These are phyloP conservation scores for Fusarium praegraminearum DNA, from an alignment of 2,329 filamentous ascomycete genomes.

Conservation along the genomic window DNA sequence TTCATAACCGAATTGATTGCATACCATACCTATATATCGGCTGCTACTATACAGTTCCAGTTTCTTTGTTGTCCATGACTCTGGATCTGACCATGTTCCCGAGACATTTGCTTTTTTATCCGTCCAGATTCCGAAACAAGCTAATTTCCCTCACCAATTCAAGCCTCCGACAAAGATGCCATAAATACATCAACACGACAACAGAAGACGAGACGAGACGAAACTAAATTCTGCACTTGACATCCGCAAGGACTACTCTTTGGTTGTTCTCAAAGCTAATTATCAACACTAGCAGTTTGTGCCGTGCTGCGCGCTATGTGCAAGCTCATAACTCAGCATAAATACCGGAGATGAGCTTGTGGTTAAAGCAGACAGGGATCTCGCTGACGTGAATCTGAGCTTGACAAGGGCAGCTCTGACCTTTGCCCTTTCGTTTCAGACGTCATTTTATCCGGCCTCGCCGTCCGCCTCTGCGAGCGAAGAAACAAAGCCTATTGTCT, in stretches of 20 bases:
- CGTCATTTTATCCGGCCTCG: slow-evolving; percentile 46
- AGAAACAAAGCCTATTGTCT: slow-evolving; percentile 19
- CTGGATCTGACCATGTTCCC: slow-evolving; percentile 8
- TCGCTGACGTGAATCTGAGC: slow-evolving; percentile 48
- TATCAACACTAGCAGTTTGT: background rate
- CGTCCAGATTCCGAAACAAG: slow-evolving; percentile 41
- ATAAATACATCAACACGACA: slow-evolving; percentile 14
- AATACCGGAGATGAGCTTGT: slow-evolving; percentile 48
- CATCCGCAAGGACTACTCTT: slow-evolving; percentile 1
- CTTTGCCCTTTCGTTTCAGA: slow-evolving; percentile 42
- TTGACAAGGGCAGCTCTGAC: slow-evolving; percentile 39
- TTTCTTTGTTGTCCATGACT: background rate
- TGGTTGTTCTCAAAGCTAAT: background rate
- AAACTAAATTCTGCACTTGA: background rate
- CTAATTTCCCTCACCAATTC: slow-evolving; percentile 38
- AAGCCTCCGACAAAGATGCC: slow-evolving; percentile 14
- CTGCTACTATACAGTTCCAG: background rate
- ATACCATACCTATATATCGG: background rate
- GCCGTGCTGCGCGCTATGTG: background rate
- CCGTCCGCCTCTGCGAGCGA: slow-evolving; percentile 33
- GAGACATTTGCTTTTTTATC: slow-evolving; percentile 30
- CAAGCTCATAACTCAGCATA: slow-evolving; percentile 39
- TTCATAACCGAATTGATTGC: background rate
- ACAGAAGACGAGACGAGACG: background rate
- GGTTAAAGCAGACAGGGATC: slow-evolving; percentile 43